Conservation (phyloP, 805 yeast species). For the Saccharomyces paradoxus region DNA sequence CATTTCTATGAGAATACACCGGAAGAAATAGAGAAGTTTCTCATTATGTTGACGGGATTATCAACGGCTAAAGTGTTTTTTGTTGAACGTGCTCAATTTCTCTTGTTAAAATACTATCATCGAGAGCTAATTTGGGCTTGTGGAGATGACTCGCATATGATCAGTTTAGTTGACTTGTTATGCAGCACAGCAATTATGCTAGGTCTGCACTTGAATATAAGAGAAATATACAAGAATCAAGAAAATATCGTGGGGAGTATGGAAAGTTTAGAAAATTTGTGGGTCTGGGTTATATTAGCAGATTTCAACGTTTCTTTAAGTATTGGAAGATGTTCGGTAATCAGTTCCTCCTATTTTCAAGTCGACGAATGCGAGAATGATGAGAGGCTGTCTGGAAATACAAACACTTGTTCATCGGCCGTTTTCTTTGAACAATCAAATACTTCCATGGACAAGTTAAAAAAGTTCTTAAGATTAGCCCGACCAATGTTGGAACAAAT, state of each 20-base stretch:
- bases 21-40: constrained; percentile 12
- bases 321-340: constrained; percentile 19
- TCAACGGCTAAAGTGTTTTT: constrained; percentile 21
- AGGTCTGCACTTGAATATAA: constrained; percentile 22
- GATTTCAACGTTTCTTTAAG: constrained; percentile 22
- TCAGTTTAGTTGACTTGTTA: constrained; percentile 10
- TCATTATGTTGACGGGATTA: constrained; percentile 22
- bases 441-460: constrained; percentile 6
- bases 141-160: constrained; percentile 21
- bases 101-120: constrained; percentile 14
- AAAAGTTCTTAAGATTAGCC: constrained; percentile 10
- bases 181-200: constrained; percentile 13
- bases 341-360: constrained; percentile 5
- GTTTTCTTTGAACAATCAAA: not conserved
- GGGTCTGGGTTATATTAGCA: constrained; percentile 20
- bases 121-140: constrained; percentile 6
- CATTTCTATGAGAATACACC: constrained; percentile 16
- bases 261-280: constrained; percentile 17
- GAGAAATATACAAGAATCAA: constrained; percentile 9
- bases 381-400: not conserved
- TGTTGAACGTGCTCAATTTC: constrained; percentile 24
- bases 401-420: not conserved
- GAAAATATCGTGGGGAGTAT: constrained; percentile 16
- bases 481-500: constrained; percentile 15
- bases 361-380: constrained; percentile 1